Conservation (phyloP, 1,284 basidiomycete genomes). For the Macrocystidia cucumis region DNA sequence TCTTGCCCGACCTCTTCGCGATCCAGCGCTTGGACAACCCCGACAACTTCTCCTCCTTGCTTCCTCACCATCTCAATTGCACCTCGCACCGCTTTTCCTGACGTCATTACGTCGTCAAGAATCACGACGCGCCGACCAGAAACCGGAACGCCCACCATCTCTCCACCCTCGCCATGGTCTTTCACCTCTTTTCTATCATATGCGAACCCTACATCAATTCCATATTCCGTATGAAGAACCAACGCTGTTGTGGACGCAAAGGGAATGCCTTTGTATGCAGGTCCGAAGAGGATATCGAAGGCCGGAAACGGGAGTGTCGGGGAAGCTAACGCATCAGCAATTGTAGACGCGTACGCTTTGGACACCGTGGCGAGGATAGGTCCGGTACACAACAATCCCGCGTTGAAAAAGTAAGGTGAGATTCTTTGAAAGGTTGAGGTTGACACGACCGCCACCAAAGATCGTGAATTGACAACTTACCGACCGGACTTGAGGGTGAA, state of each 20-base stretch:
- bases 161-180: conserved; percentile 95
- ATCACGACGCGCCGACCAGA: conserved; percentile 79
- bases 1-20: conserved; percentile 82
- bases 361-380: conserved; percentile 76
- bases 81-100: conserved; percentile 85
- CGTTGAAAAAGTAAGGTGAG: conserved; percentile 98
- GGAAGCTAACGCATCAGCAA: conserved; percentile 38
- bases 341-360: conserved; percentile 84
- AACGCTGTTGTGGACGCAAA: conserved; percentile 87
- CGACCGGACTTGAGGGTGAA: conserved; percentile 95
- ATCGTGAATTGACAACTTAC: conserved; percentile 33
- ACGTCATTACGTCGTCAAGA: conserved; percentile 96
- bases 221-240: conserved; percentile 62
- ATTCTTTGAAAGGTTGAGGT: conserved; percentile 32
- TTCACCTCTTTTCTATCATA: conserved; percentile 97
- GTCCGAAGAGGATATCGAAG: conserved; percentile 94
- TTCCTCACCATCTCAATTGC: conserved; percentile 68
- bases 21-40: conserved; percentile 89
- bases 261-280: conserved; percentile 97
- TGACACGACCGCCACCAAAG: conserved; percentile 4
- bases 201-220: conserved; percentile 71
- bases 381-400: conserved; percentile 82
- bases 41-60: conserved; percentile 76
- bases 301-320: conserved; percentile 39
- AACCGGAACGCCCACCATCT: conserved; percentile 82